These are phyloP conservation scores for Phtheirospermum japonicum DNA, from an alignment of 257 asterid species.

Conservation along the genomic window DNA sequence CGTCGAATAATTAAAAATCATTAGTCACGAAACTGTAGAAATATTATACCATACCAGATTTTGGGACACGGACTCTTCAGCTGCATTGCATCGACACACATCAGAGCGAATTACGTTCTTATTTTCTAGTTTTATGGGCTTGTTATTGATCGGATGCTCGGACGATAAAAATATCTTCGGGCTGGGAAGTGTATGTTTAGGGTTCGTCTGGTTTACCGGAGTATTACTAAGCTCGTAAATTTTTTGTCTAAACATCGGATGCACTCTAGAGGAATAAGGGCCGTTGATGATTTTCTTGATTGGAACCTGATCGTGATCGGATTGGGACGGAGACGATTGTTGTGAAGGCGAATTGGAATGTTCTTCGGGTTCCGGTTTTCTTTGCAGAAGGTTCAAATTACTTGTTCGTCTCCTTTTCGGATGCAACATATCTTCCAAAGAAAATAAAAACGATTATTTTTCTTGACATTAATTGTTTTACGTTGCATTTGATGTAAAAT, in stretches of 20 bases:
- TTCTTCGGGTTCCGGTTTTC: constrained; percentile 43
- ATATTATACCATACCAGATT: constrained; percentile 42
- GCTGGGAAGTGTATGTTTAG: constrained; percentile 26
- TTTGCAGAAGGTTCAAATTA: constrained; percentile 33
- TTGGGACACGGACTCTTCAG: constrained; percentile 35
- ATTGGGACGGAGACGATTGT: constrained; percentile 67
- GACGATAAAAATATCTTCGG: constrained; percentile 30
- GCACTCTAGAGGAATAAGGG: constrained; percentile 33
- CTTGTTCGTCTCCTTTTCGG: constrained; percentile 70
- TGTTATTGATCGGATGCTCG: constrained; percentile 36
- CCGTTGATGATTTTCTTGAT: constrained; percentile 29
- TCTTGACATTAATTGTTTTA: background rate
- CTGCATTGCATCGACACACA: constrained; percentile 34
- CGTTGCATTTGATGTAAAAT: background rate
- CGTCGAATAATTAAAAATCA: too few species aligned
- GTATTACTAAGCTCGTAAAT: constrained; percentile 29
- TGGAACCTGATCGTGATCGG: constrained; percentile 54
- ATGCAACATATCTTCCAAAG: constrained; percentile 53
- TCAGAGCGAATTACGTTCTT: constrained; percentile 26
- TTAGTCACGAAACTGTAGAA: background rate
- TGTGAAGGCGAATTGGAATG: constrained; percentile 54
- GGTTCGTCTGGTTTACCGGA: constrained; percentile 24
- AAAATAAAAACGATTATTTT: constrained; percentile 4
- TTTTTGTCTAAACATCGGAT: constrained; percentile 46
- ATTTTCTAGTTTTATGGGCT: constrained; percentile 25